Conservation (phyloP, 2,329 filamentous ascomycete species). For the Huntiella abstrusa region DNA sequence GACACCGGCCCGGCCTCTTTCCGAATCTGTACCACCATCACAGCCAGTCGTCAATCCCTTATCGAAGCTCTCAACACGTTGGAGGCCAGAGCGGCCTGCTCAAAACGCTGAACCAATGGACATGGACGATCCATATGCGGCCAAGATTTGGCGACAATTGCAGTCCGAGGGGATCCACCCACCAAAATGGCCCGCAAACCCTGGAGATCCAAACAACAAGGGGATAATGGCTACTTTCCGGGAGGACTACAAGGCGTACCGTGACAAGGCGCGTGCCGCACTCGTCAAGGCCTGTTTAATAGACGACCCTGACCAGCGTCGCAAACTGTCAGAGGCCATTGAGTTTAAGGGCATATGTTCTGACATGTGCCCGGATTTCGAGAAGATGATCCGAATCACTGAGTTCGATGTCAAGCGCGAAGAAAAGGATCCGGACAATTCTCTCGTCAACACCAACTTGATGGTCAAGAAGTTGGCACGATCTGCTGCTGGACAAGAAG, state of each 20-base stretch:
- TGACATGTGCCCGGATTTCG: constrained; percentile 51
- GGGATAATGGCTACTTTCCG: constrained; percentile 34
- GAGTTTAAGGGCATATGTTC: constrained; percentile 50
- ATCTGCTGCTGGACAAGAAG: constrained; percentile 49
- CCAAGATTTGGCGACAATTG: constrained; percentile 32
- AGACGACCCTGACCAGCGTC: constrained; percentile 45
- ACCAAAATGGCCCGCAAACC: constrained; percentile 35
- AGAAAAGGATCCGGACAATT: constrained; percentile 30
- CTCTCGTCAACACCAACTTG: constrained; percentile 28
- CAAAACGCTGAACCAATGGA: constrained; percentile 12
- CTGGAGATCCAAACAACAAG: constrained; percentile 32
- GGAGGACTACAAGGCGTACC: constrained; percentile 36
- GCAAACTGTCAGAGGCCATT: constrained; percentile 43
- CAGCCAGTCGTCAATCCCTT: not conserved
- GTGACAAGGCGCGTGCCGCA: constrained; percentile 34
- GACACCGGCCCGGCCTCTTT: not conserved
- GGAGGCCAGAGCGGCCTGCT: constrained; percentile 1
- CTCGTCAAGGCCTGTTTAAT: constrained; percentile 41
- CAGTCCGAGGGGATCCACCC: constrained; percentile 34
- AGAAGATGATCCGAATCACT: constrained; percentile 42
- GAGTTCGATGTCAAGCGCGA: constrained; percentile 38
- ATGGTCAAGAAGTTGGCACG: constrained; percentile 52
- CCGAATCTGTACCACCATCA: not conserved
- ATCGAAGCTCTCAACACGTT: not conserved
- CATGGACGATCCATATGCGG: constrained; percentile 24